Percentiles rank a stretch among this genome's conserved stretches.
Evolutionary conservation across 305 asterid species (phyloP).

Genomic region (Fraxinus dipetala): DNA sequence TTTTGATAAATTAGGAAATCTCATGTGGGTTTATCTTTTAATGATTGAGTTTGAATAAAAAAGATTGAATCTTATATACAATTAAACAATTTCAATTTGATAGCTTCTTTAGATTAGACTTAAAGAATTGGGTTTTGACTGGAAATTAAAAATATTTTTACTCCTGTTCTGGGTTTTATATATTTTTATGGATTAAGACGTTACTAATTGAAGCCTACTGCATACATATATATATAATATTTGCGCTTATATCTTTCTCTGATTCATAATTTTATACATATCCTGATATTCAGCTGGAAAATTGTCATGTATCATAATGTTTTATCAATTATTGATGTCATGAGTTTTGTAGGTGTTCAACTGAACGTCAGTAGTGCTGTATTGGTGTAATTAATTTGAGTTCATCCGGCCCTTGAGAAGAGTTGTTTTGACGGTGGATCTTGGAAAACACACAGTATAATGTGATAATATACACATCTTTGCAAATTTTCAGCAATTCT

Average conservation of each 20-base stretch:
- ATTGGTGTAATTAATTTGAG: constrained; percentile 22
- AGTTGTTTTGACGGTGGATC: constrained; percentile 23
- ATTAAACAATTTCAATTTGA: constrained; percentile 47
- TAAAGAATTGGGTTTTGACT: constrained; percentile 54
- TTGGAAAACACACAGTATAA: constrained; percentile 1
- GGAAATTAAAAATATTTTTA: constrained; percentile 27
- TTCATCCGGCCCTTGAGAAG: constrained; percentile 21
- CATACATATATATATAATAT: constrained; percentile 5
- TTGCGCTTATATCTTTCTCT: constrained; percentile 12
- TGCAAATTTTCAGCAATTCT: constrained; percentile 22
- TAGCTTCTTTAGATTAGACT: constrained; percentile 30
- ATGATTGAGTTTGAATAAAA: constrained; percentile 51
- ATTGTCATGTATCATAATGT: constrained; percentile 24
- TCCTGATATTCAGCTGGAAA: constrained; percentile 22
- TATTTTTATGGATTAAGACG: constrained; percentile 41
- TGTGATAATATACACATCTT: constrained; percentile 20
- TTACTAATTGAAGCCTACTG: constrained; percentile 30
- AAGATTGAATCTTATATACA: constrained; percentile 30
- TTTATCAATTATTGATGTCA: constrained; percentile 23
- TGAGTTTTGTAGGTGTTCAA: constrained; percentile 23
- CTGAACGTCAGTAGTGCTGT: constrained; percentile 21
- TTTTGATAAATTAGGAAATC: constrained; percentile 42
- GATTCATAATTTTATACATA: neutral
- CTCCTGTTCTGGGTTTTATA: constrained; percentile 35
- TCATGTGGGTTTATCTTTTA: constrained; percentile 50